These are phyloP conservation scores for Pseudogymnoascus sp. DNA, from an alignment of 2,329 filamentous ascomycete genomes.

Conservation along the genomic window DNA sequence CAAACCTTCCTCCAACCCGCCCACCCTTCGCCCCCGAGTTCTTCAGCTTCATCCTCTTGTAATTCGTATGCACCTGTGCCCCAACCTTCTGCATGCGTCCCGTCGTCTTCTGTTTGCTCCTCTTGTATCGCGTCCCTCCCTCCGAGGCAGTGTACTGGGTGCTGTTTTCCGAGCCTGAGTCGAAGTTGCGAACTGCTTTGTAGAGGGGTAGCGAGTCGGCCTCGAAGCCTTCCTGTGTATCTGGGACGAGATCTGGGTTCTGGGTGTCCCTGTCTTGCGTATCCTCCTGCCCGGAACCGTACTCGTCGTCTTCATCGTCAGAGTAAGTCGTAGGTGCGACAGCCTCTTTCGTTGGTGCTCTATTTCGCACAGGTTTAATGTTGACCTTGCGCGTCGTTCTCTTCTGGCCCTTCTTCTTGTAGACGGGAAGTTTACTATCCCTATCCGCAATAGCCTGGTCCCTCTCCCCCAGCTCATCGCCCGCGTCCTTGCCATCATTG, in stretches of 20 bases:
- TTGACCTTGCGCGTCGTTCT: slow-evolving; percentile 64
- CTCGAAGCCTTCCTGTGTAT: slow-evolving; percentile 14
- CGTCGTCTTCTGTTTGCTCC: slow-evolving; percentile 23
- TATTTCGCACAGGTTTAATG: slow-evolving; percentile 48
- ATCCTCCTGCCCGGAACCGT: slow-evolving; percentile 35
- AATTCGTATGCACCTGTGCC: slow-evolving; percentile 58
- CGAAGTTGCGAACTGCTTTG: slow-evolving; percentile 26
- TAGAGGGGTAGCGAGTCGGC: background rate
- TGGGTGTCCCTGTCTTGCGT: slow-evolving; percentile 29
- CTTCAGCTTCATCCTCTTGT: slow-evolving; percentile 56
- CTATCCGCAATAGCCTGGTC: slow-evolving; percentile 35
- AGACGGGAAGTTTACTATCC: slow-evolving; percentile 54
- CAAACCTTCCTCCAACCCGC: slow-evolving; percentile 51
- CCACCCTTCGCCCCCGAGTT: slow-evolving; percentile 58
- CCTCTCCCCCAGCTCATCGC: slow-evolving; percentile 43
- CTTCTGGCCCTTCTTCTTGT: slow-evolving; percentile 81
- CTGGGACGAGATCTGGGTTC: slow-evolving; percentile 14
- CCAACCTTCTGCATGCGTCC: slow-evolving; percentile 47
- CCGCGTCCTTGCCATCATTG: slow-evolving; percentile 36
- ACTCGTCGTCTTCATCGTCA: slow-evolving; percentile 28
- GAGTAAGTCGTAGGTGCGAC: slow-evolving; percentile 25
- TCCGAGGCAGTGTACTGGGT: slow-evolving; percentile 30
- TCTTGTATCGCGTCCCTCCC: slow-evolving; percentile 28
- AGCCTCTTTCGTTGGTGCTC: slow-evolving; percentile 36
- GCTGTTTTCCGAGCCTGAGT: slow-evolving; percentile 21